A percentile compares a stretch with the other conserved stretches of the same genome.
These are phyloP conservation scores for Malassezia equina DNA, from an alignment of 1,284 basidiomycete genomes.

Conservation along the genomic window DNA sequence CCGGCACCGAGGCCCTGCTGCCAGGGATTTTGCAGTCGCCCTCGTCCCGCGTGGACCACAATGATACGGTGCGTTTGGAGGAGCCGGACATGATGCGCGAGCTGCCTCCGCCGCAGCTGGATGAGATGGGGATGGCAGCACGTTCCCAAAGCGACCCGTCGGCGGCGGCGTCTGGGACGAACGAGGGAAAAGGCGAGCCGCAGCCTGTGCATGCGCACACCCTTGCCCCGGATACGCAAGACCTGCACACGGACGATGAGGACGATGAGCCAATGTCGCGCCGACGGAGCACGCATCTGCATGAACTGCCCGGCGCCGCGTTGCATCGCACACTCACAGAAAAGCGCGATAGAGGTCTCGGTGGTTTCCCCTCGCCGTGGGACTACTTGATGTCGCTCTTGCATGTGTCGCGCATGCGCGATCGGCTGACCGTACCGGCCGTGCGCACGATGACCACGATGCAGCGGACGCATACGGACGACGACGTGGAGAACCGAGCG, in stretches of 20 bases:
- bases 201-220: neutral
- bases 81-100: too few relatives aligned
- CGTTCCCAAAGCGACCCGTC: neutral
- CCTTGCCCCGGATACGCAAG: neutral
- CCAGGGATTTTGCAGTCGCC: neutral
- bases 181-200: neutral
- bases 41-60: neutral
- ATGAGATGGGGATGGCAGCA: neutral
- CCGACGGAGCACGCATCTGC: neutral
- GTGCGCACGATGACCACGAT: constrained; percentile 57
- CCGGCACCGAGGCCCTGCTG: neutral
- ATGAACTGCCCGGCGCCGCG: neutral
- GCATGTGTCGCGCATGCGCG: constrained; percentile 51
- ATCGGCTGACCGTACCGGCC: constrained; percentile 57
- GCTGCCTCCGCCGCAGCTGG: neutral
- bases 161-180: neutral
- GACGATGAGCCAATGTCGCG: neutral
- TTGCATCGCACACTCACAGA: constrained; percentile 27
- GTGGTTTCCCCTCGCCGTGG: constrained; percentile 7
- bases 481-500: constrained; percentile 15
- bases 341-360: constrained; percentile 5
- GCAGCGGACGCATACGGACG: neutral
- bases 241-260: neutral
- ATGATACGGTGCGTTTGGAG: neutral
- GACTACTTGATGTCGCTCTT: neutral